Conservation (phyloP, 2,329 filamentous ascomycete species). For the Phyllosticta capitalensis region DNA sequence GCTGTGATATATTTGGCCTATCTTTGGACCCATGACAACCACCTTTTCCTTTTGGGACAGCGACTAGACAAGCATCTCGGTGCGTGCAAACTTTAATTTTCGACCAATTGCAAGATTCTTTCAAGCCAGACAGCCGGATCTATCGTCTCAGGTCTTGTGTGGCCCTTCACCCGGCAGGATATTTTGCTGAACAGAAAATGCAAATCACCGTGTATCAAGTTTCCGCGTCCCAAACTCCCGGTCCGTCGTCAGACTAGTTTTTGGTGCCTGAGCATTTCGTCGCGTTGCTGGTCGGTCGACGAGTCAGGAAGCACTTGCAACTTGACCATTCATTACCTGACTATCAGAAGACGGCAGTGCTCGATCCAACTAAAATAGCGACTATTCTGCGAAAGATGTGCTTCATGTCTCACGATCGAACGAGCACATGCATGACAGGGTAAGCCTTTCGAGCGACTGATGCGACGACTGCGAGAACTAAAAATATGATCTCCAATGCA, state of each 20-base stretch:
- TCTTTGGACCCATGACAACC: neutral
- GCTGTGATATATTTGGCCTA: neutral
- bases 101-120: neutral
- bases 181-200: neutral
- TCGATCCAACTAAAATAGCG: neutral
- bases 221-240: neutral
- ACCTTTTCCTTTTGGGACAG: neutral
- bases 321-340: neutral
- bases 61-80: neutral
- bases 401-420: neutral
- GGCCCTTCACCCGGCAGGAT: neutral
- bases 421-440: neutral
- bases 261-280: neutral
- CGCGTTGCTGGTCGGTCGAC: neutral
- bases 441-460: neutral
- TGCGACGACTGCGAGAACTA: neutral
- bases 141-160: neutral
- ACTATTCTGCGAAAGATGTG: neutral
- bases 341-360: neutral
- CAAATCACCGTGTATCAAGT: neutral
- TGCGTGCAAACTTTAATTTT: neutral
- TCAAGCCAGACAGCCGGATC: neutral
- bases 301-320: neutral
- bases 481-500: neutral
- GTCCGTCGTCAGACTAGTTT: neutral